Evolutionary conservation across 768 basidiomycete genomes (phyloP), one percentile per base, ranked within the genome.

Genomic region (Russula griseocarnosa): DNA sequence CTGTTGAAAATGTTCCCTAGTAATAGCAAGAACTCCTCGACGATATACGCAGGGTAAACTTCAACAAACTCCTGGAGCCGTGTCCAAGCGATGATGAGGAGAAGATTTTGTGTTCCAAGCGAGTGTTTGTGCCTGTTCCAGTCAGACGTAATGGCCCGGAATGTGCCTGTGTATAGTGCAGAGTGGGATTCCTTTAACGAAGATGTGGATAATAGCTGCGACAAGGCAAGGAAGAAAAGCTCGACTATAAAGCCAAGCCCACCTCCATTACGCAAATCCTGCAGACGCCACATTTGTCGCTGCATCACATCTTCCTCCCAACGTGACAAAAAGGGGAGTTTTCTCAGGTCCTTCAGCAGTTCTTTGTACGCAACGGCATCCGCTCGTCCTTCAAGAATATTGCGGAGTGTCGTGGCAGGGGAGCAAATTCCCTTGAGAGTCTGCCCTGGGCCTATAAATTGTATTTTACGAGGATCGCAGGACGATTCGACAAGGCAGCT

Each of bases 241-340:
- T n/a, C n/a, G n/a, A n/a, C n/a, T n/a, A n/a, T 52, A 13, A 61
- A 46, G 26, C 40, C 60, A 26, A 61, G 52, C 18, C 60, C 60
- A 32, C 60, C 22, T 5, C 44, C 52, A 13, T 32, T 30, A 3
- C 24, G 3, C 13, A 55, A 14, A 10, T 40, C 55, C 24, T 55
- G 38, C 14, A 40, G 4, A 9, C 24, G 55, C 24, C 52, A 61
- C 28, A 46, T 0, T 14, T 54, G 60, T 40, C 60, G 52, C 13
- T 26, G 26, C 16, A 54, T 16, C n/a, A 16, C 40, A 4, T 11
- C 11, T 6, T 2, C 24, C 14, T 3, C 1, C 34, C 40, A 11
- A 30, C 18, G 9, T 9, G 22, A 10, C 44, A 13, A 34, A 5
- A 13, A 3, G 13, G 2, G 16, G 8, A 36, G 4, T 20, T n/a